These are phyloP conservation scores for Huntiella omanensis DNA, from an alignment of 2,329 filamentous ascomycete genomes.

Conservation along the genomic window DNA sequence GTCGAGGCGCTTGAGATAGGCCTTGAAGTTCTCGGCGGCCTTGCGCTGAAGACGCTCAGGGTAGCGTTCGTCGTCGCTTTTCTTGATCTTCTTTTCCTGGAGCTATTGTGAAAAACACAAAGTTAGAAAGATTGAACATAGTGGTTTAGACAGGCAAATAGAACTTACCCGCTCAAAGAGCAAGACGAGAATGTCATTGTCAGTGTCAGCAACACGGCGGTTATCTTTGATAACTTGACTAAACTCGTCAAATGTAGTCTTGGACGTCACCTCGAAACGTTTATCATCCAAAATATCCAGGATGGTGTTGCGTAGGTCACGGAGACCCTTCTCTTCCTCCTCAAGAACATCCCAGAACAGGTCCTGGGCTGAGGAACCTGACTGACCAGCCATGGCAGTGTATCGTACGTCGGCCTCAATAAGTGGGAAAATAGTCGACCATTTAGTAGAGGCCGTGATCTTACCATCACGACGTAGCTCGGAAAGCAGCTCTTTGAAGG, in stretches of 20 bases:
- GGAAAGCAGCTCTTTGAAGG: conserved; percentile 53
- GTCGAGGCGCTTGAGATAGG: conserved; percentile 73
- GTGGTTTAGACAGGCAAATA: background rate
- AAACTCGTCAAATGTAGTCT: conserved; percentile 82
- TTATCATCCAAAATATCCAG: conserved; percentile 81
- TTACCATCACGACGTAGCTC: conserved; percentile 59
- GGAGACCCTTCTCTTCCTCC: conserved; percentile 76
- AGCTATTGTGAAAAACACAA: conserved; percentile 29
- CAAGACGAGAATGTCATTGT: conserved; percentile 56
- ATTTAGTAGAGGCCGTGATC: conserved; percentile 80
- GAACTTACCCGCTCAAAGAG: conserved; percentile 61
- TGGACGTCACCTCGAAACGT: conserved; percentile 73
- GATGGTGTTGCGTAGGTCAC: conserved; percentile 63
- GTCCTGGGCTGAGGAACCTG: conserved; percentile 71
- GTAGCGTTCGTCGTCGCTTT: conserved; percentile 68
- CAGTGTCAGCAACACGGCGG: conserved; percentile 72
- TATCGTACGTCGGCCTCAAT: conserved; percentile 73
- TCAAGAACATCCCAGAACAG: conserved; percentile 93
- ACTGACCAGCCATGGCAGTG: conserved; percentile 61
- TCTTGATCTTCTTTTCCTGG: conserved; percentile 67
- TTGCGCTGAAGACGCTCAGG: conserved; percentile 73
- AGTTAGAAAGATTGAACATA: background rate
- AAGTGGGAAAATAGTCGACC: conserved; percentile 59
- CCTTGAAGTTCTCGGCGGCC: conserved; percentile 67
- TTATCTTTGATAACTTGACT: conserved; percentile 64